Percentiles rank a stretch among this genome's conserved stretches.
These are phyloP conservation scores for Metarhizium sp. DNA, from an alignment of 2,329 filamentous ascomycete genomes.

Conservation along the genomic window DNA sequence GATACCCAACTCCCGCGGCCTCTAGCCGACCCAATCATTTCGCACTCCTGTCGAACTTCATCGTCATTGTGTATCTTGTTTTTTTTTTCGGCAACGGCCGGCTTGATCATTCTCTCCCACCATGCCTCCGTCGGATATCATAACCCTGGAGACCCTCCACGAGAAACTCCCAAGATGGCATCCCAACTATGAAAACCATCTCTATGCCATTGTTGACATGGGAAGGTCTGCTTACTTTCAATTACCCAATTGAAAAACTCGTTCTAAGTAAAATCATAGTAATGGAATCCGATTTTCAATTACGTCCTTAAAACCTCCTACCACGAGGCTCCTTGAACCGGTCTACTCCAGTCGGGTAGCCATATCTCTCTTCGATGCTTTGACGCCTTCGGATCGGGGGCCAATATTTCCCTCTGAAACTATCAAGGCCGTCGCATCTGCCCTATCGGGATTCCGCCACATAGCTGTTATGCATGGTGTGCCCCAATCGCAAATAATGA, in stretches of 20 bases:
- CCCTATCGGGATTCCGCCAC: constrained; percentile 59
- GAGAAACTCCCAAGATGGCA: constrained; percentile 40
- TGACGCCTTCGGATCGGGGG: constrained; percentile 39
- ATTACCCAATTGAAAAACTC: neutral
- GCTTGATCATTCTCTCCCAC: neutral
- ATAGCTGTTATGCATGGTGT: constrained; percentile 65
- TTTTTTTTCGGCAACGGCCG: neutral
- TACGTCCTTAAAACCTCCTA: constrained; percentile 64
- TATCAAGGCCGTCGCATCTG: constrained; percentile 56
- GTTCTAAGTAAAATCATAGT: constrained; percentile 31
- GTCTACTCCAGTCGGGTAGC: constrained; percentile 68
- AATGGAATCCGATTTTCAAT: constrained; percentile 94
- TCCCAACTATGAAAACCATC: constrained; percentile 34
- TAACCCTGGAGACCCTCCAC: constrained; percentile 43
- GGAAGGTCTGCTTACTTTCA: constrained; percentile 34
- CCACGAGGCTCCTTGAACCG: constrained; percentile 63
- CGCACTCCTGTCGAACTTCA: neutral
- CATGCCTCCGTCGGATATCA: constrained; percentile 29
- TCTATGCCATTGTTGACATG: constrained; percentile 51
- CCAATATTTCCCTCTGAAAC: constrained; percentile 41
- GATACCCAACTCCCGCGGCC: neutral
- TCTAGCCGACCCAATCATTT: neutral
- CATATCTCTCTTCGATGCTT: constrained; percentile 81
- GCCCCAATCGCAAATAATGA: constrained; percentile 51
- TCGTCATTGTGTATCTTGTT: neutral